Base-by-base conservation (phyloP, 768 basidiomycete species). In the Galerina marginata region DNA sequence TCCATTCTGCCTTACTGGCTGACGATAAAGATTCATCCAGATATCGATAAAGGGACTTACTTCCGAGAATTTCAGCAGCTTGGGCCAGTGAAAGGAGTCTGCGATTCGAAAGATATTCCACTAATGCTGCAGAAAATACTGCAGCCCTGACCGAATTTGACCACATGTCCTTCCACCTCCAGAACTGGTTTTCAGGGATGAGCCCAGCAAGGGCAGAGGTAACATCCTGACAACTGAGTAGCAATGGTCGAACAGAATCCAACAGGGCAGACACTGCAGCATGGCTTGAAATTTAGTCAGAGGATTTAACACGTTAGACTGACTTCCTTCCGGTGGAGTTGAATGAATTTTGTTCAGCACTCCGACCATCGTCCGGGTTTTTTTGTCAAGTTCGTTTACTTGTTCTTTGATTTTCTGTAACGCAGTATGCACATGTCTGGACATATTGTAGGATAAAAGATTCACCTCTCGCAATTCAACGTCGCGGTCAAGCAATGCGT, bases 81-180 rank as follows among this genome's bases (percentile, higher is more conserved):
- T 80, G 74, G 10, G 80, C 65, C 14, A 92, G 68, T 2, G 90
- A 81, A 42, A 91, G 77, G 26, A 94, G 81, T 39, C 75, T 80
- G 25, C 89, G 81, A 38, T 67, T 79, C 4, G 81, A 77, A 6
- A 94, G 78, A 67, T 88, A 94, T 67, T 89, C 83, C 11, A 87
- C 78, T 37, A 93, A 71, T 15, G 87, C 83, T 0, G 85, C 86
- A 42, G 84, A 81, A 66, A 89, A 93, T 0, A 92, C 79, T 10
- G 85, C 84, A 15, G 81, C 82, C 57, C 91, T 81, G 39, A 93
- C 71, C 3, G 89, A 87, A 67, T 84, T 86, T 1, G 83, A 81
- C 91, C 91, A 93, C 85, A 90, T 85, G 25, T 92, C 90, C 70
- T 90, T 92, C 89, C 89, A 93, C 57, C 86, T 80, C 92, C 92